Conservation (phyloP, 2,329 filamentous ascomycete genomes). For the Arachnomyces sp. region DNA sequence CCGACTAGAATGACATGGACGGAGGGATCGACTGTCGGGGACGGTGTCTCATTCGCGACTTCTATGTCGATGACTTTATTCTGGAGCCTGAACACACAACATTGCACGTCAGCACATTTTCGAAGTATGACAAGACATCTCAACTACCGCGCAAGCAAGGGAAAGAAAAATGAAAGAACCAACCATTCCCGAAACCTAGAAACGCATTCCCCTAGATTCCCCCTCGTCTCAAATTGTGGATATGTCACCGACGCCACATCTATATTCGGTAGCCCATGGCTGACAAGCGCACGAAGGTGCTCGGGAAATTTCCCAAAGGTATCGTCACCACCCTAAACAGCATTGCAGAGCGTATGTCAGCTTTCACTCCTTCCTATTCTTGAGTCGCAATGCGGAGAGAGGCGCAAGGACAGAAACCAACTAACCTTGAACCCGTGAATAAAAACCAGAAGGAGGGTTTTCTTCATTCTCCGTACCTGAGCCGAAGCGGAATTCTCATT, state of each 20-base stretch:
- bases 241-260: slow-evolving; percentile 37
- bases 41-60: slow-evolving; percentile 69
- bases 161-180: slow-evolving; percentile 6
- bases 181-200: slow-evolving; percentile 42
- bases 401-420: neutral
- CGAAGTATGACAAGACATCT: neutral
- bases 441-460: slow-evolving; percentile 40
- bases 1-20: slow-evolving; percentile 76
- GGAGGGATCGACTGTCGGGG: slow-evolving; percentile 77
- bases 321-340: slow-evolving; percentile 39
- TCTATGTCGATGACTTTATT: slow-evolving; percentile 93
- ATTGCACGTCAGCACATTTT: neutral
- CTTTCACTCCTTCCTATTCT: neutral
- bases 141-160: neutral
- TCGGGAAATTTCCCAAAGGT: slow-evolving; percentile 42
- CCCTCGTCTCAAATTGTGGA: slow-evolving; percentile 44
- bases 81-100: slow-evolving; percentile 55
- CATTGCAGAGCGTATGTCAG: neutral
- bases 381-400: neutral
- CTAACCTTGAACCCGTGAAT: slow-evolving; percentile 44
- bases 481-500: slow-evolving; percentile 10
- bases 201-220: slow-evolving; percentile 41
- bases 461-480: slow-evolving; percentile 30
- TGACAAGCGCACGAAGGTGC: slow-evolving; percentile 34
- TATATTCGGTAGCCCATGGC: slow-evolving; percentile 36